Conservation (phyloP, 2,329 filamentous ascomycete genomes). For the Ceratocystis huliohia region DNA sequence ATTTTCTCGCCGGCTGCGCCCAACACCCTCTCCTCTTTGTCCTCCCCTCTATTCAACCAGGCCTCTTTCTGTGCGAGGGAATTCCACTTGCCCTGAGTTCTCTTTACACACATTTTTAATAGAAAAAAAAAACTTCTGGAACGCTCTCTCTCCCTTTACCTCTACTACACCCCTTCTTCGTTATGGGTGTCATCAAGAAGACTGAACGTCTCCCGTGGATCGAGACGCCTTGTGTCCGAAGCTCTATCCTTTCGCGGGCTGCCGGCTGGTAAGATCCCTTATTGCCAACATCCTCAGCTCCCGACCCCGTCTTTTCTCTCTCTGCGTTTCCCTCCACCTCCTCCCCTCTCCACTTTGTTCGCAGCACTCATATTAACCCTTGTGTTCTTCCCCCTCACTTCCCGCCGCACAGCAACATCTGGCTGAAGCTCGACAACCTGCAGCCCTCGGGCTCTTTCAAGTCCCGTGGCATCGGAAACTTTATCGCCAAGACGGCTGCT, state of each 20-base stretch:
- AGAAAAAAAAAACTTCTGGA: neutral
- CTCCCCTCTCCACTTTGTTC: neutral
- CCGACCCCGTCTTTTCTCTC: neutral
- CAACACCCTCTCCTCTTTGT: neutral
- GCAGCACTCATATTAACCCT: neutral
- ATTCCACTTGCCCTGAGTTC: no score
- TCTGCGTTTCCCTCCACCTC: neutral
- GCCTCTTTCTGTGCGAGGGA: neutral
- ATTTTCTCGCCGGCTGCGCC: neutral
- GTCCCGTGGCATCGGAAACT: conserved; percentile 61
- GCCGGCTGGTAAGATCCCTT: conserved; percentile 52
- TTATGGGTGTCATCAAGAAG: conserved; percentile 32
- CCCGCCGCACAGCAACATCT: conserved; percentile 47
- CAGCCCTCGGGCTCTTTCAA: conserved; percentile 81
- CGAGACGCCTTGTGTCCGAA: conserved; percentile 58
- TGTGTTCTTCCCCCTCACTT: neutral
- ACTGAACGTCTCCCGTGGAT: conserved; percentile 47
- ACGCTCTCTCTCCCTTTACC: neutral
- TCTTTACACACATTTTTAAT: no score
- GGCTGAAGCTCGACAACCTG: conserved; percentile 69
- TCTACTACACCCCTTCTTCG: conserved; percentile 11
- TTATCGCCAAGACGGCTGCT: conserved; percentile 33
- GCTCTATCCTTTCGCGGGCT: conserved; percentile 50
- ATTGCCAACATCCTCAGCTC: neutral
- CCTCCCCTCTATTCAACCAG: neutral